phyloP scores from a whole-genome alignment of 805 yeast species.

The Clavispora fructus region DNA sequence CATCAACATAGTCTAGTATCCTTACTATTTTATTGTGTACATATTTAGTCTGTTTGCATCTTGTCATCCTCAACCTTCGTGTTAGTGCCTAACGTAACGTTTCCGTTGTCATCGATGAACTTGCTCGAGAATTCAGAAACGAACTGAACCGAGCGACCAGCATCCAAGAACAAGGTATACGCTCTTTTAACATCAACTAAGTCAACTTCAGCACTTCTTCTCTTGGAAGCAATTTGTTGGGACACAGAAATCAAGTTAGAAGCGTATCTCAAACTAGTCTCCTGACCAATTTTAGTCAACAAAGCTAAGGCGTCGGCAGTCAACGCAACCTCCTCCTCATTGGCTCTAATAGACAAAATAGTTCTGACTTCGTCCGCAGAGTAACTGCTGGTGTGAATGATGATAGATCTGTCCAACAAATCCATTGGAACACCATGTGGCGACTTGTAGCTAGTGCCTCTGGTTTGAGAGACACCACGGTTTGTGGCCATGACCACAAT shows the following conservation, averaged over 20 bases:
- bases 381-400: slow-evolving; percentile 81
- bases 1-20: not conserved
- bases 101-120: slow-evolving; percentile 76
- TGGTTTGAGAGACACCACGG: slow-evolving; percentile 87
- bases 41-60: slow-evolving; percentile 31
- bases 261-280: slow-evolving; percentile 88
- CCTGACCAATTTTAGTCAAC: slow-evolving; percentile 83
- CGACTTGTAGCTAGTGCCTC: slow-evolving; percentile 89
- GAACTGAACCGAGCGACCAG: slow-evolving; percentile 82
- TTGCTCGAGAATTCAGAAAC: slow-evolving; percentile 64
- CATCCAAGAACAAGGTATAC: slow-evolving; percentile 81
- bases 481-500: slow-evolving; percentile 96
- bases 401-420: slow-evolving; percentile 87
- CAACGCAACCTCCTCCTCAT: slow-evolving; percentile 88
- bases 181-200: slow-evolving; percentile 82
- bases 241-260: slow-evolving; percentile 87
- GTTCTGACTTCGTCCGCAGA: slow-evolving; percentile 78
- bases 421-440: slow-evolving; percentile 98
- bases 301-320: slow-evolving; percentile 77
- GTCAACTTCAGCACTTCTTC: slow-evolving; percentile 68
- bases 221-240: slow-evolving; percentile 76
- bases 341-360: slow-evolving; percentile 83
- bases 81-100: slow-evolving; percentile 48
- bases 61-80: slow-evolving; percentile 21
- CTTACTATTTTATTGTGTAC: not conserved